Evolutionary conservation across 106 monocot genomes (phyloP).

Genomic region (Iris macrosiphon): DNA sequence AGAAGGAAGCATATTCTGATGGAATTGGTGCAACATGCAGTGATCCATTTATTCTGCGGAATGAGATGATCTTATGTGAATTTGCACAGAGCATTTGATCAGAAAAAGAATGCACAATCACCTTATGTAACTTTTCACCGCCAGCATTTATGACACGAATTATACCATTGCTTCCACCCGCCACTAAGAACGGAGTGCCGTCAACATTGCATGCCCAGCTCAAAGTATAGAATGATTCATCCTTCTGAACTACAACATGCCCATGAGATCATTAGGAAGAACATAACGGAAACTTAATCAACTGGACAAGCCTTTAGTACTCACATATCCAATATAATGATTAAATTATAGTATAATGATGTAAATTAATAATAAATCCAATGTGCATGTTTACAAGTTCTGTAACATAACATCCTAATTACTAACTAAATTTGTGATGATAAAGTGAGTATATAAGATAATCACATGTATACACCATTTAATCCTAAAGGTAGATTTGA

Average conservation of each 20-base stretch:
- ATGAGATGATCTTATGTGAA: neutral
- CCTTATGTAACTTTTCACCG: conserved; percentile 85
- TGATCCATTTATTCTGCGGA: neutral
- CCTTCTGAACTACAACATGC: conserved; percentile 35
- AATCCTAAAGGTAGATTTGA: neutral
- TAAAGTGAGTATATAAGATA: neutral
- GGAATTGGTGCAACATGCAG: too few relatives aligned
- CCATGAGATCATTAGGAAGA: conserved; percentile 1
- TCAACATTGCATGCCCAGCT: conserved; percentile 92
- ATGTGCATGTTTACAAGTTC: neutral
- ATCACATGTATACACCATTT: neutral
- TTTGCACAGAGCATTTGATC: neutral
- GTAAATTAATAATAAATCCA: too few relatives aligned
- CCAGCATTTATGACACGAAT: conserved; percentile 88
- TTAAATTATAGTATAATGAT: too few relatives aligned
- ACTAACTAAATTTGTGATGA: neutral
- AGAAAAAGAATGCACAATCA: conserved; percentile 11
- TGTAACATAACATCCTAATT: neutral
- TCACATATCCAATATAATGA: too few relatives aligned
- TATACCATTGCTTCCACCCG: conserved; percentile 91
- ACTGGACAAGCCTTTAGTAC: too few relatives aligned
- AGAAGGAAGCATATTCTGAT: too few relatives aligned
- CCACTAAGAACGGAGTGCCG: conserved; percentile 79
- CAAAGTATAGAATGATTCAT: conserved; percentile 76
- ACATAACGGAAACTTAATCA: neutral